phyloP scores from a whole-genome alignment of 768 basidiomycete species.

The Aureoboletus auriporus region DNA sequence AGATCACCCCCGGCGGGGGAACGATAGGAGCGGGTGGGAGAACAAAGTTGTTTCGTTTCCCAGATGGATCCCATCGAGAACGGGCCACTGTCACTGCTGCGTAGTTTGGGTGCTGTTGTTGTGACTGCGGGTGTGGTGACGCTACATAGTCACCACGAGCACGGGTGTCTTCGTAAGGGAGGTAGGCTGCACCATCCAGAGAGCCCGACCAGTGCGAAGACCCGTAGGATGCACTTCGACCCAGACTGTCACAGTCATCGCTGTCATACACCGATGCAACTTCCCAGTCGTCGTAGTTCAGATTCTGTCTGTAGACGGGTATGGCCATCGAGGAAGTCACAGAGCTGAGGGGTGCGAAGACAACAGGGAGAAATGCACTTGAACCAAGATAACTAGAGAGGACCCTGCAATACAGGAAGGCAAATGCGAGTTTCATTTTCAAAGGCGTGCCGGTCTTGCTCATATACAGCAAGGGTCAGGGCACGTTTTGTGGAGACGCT shows the following conservation, averaged over 20 bases:
- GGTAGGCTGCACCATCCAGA: conserved; percentile 6
- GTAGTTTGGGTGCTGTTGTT: conserved; percentile 10
- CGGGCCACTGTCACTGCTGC: background rate
- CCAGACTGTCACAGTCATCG: conserved; percentile 25
- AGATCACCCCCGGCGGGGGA: conserved; percentile 26
- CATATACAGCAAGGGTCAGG: conserved; percentile 25
- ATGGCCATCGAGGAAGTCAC: conserved; percentile 16
- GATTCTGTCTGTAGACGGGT: conserved; percentile 25
- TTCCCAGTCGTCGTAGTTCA: conserved; percentile 24
- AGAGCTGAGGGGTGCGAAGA: background rate
- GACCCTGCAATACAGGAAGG: conserved; percentile 1
- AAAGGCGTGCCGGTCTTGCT: conserved; percentile 5
- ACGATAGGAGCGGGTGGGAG: conserved; percentile 9
- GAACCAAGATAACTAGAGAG: conserved; percentile 1
- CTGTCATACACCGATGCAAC: conserved; percentile 27
- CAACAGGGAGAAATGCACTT: background rate
- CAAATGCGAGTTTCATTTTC: conserved; percentile 1
- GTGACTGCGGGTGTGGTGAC: conserved; percentile 6
- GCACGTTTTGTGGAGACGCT: conserved; percentile 23
- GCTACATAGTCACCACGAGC: conserved; percentile 14
- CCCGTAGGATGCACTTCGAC: conserved; percentile 17
- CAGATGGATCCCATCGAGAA: conserved; percentile 13
- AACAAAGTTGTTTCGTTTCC: conserved; percentile 8
- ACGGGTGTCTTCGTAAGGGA: background rate
- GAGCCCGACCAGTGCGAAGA: conserved; percentile 6